Conservation (phyloP, 2,329 filamentous ascomycete species). For the Epichloe uncinata region DNA sequence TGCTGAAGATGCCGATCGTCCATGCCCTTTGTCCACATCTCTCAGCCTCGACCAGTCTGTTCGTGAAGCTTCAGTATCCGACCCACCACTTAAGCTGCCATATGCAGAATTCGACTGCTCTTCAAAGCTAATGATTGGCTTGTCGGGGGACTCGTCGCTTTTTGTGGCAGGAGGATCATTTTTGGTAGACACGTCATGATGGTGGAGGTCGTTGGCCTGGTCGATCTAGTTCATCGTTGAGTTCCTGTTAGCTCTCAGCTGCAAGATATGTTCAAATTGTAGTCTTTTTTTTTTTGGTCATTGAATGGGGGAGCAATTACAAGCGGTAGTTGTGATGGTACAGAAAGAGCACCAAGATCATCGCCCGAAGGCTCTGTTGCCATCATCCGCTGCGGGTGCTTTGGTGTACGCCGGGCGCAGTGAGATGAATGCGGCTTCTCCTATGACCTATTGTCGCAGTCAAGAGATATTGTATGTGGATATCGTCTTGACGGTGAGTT, state of each 20-base stretch:
- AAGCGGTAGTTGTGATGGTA: slow-evolving; percentile 30
- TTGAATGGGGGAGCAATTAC: slow-evolving; percentile 18
- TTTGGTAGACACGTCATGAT: slow-evolving; percentile 28
- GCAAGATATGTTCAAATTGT: not conserved
- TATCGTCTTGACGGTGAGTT: not conserved
- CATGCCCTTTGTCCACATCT: slow-evolving; percentile 45
- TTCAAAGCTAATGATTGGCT: slow-evolving; percentile 44
- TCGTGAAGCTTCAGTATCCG: slow-evolving; percentile 61
- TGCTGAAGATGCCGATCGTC: slow-evolving; percentile 42
- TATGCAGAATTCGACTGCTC: slow-evolving; percentile 48
- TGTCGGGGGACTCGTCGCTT: slow-evolving; percentile 39
- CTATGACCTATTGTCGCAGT: slow-evolving; percentile 10
- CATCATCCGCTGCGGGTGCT: slow-evolving; percentile 40
- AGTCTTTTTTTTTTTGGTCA: not conserved
- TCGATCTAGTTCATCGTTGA: slow-evolving; percentile 12
- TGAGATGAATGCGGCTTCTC: slow-evolving; percentile 11
- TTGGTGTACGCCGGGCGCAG: slow-evolving; percentile 16
- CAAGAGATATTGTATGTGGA: not conserved
- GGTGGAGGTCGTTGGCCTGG: slow-evolving; percentile 33
- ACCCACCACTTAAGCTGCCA: slow-evolving; percentile 59
- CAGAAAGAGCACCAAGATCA: slow-evolving; percentile 40
- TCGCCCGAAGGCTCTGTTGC: slow-evolving; percentile 46
- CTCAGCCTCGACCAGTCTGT: slow-evolving; percentile 39
- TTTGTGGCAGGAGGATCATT: slow-evolving; percentile 31
- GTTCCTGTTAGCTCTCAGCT: not conserved